phyloP scores from a whole-genome alignment of 768 basidiomycete species.

The Lactifluus rugatus region DNA sequence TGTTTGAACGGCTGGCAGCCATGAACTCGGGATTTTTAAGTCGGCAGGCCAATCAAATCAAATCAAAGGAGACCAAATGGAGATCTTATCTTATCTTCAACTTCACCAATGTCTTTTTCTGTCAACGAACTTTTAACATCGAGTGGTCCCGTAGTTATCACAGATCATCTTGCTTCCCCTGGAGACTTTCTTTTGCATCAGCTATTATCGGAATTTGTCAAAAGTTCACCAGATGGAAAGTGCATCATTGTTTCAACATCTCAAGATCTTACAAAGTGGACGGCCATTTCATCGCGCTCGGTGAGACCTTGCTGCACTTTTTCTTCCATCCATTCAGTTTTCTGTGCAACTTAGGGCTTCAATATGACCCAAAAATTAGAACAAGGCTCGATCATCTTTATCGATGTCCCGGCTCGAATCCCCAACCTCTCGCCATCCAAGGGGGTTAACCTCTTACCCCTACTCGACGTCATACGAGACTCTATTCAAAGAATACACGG shows the following conservation, averaged over 20 bases:
- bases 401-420: slow-evolving; percentile 41
- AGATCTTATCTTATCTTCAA: no score
- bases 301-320: slow-evolving; percentile 32
- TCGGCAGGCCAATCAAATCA: no score
- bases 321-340: neutral
- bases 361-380: slow-evolving; percentile 11
- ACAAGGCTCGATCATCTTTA: slow-evolving; percentile 34
- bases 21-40: neutral
- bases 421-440: slow-evolving; percentile 19
- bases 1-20: slow-evolving; percentile 17
- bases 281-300: slow-evolving; percentile 49
- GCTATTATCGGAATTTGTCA: no score
- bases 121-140: slow-evolving; percentile 35
- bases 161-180: slow-evolving; percentile 38
- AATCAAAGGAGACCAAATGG: no score
- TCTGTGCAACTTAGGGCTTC: slow-evolving; percentile 7
- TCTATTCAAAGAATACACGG: no score
- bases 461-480: slow-evolving; percentile 17
- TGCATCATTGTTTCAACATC: slow-evolving; percentile 50
- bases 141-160: slow-evolving; percentile 48
- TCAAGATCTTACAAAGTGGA: slow-evolving; percentile 50
- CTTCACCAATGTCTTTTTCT: slow-evolving; percentile 36
- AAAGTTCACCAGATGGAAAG: slow-evolving; percentile 19
- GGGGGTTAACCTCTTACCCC: slow-evolving; percentile 15
- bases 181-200: no score